A percentile compares a stretch with the other conserved stretches of the same genome.
Evolutionary conservation across 1,284 basidiomycete species (phyloP).

Genomic region (Violaceomyces palustris): DNA sequence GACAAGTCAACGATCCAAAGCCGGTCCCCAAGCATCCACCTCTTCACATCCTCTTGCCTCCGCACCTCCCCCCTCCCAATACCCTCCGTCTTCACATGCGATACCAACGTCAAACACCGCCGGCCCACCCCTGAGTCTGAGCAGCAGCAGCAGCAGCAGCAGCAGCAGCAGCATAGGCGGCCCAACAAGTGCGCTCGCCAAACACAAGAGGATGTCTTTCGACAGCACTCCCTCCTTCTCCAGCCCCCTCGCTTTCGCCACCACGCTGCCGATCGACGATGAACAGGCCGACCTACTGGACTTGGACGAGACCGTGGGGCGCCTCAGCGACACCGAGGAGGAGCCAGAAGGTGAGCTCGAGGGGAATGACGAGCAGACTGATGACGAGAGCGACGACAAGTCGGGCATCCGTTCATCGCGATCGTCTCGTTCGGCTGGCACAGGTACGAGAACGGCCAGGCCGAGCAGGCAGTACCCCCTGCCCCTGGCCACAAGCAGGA

Average conservation of each 20-base stretch:
- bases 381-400: background rate
- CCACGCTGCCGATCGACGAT: constrained; percentile 38
- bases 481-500: too few relatives aligned
- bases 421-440: too few relatives aligned
- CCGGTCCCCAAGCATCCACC: background rate
- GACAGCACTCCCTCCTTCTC: constrained; percentile 46
- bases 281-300: constrained; percentile 14
- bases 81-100: background rate
- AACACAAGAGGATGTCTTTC: constrained; percentile 29
- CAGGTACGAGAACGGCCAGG: too few relatives aligned
- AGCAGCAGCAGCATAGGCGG: background rate
- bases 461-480: too few relatives aligned
- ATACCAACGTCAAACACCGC: background rate
- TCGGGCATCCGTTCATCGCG: too few relatives aligned
- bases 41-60: background rate
- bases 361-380: background rate
- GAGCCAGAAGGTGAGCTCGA: background rate
- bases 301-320: too few relatives aligned
- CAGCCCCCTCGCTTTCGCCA: constrained; percentile 47
- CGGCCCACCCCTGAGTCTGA: too few relatives aligned
- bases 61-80: background rate
- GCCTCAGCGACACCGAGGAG: background rate
- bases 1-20: background rate
- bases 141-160: background rate
- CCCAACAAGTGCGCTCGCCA: background rate